Evolutionary conservation across 177 flowering plant genomes (phyloP).

Genomic region (Vitis hybrid): DNA sequence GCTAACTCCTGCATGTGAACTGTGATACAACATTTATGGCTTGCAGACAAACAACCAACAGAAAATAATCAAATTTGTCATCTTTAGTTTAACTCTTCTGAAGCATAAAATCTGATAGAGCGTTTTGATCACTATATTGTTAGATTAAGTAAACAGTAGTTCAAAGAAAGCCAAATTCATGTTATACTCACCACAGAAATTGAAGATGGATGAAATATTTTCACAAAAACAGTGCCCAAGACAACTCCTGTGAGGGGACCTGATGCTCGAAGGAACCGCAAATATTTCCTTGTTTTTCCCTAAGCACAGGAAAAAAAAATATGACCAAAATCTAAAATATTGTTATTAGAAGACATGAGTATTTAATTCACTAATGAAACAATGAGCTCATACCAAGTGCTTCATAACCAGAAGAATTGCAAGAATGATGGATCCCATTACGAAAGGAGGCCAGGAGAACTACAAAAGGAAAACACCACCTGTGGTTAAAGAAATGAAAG

Average conservation of each 20-base stretch:
- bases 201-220: conserved; percentile 80
- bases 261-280: conserved; percentile 77
- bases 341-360: neutral
- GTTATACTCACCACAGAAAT: conserved; percentile 76
- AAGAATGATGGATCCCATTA: conserved; percentile 85
- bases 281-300: conserved; percentile 80
- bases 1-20: too few relatives aligned
- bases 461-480: conserved; percentile 47
- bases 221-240: conserved; percentile 77
- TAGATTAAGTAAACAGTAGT: neutral
- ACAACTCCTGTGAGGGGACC: conserved; percentile 94
- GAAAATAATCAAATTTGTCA: too few relatives aligned
- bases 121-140: neutral
- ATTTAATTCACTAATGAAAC: neutral
- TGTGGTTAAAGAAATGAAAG: conserved; percentile 24
- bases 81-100: neutral
- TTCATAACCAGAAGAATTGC: conserved; percentile 80
- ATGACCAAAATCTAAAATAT: neutral
- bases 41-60: too few relatives aligned
- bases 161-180: neutral
- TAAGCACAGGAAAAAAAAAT: conserved; percentile 24
- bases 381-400: conserved; percentile 67
- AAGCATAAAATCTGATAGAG: neutral
- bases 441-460: conserved; percentile 95
- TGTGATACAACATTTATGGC: too few relatives aligned